Evolutionary conservation across 306 rosid species (phyloP).

Genomic region (Malus domestica): ASM211411v1 NC_041789.1:22815501-22816000

Average conservation of each 20-base stretch:
- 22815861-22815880: not conserved
- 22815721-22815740: not conserved
- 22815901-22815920: not conserved
- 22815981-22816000: too few relatives aligned
- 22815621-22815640: too few relatives aligned
- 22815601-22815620: too few relatives aligned
- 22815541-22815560: too few relatives aligned
- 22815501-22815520: too few relatives aligned
- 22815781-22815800: not conserved
- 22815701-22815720: not conserved
- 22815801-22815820: not conserved
- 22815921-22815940: not conserved
- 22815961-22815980: not conserved
- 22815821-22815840: not conserved
- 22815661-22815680: too few relatives aligned
- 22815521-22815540: too few relatives aligned
- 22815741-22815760: not conserved
- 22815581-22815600: too few relatives aligned
- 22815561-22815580: too few relatives aligned
- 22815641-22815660: too few relatives aligned
- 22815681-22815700: not conserved
- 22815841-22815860: not conserved
- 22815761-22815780: not conserved
- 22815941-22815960: not conserved
- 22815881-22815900: constrained; percentile 4